These are phyloP conservation scores for Coemansia sp. DNA, from an alignment of 192 early-diverging fungal genomes.

Conservation along the genomic window DNA sequence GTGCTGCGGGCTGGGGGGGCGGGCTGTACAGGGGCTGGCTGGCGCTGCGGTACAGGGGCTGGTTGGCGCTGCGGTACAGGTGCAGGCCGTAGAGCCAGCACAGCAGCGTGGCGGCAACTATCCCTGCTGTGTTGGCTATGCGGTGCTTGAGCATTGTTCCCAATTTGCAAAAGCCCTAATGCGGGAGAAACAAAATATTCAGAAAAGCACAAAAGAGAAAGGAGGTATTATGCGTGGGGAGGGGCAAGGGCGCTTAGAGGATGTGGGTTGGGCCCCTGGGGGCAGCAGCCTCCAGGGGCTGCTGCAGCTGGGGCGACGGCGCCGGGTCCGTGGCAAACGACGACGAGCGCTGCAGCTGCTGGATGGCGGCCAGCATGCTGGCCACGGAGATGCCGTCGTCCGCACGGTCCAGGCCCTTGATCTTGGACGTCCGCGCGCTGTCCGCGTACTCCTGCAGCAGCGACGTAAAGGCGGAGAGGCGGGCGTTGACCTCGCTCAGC, in stretches of 20 bases:
- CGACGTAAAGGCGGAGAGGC: slow-evolving; percentile 37
- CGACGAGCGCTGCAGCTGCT: slow-evolving; percentile 48
- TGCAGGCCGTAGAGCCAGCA: slow-evolving; percentile 50
- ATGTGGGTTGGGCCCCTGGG: neutral
- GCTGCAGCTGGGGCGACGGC: neutral
- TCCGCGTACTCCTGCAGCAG: slow-evolving; percentile 49
- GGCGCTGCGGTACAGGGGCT: slow-evolving; percentile 30
- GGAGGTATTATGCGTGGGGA: too few species aligned
- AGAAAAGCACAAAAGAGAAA: neutral
- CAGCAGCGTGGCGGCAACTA: slow-evolving; percentile 26
- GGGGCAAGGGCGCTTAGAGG: neutral
- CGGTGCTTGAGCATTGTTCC: slow-evolving; percentile 14
- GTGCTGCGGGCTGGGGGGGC: neutral
- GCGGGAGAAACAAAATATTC: slow-evolving; percentile 9
- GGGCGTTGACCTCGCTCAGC: slow-evolving; percentile 40
- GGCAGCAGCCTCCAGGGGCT: neutral
- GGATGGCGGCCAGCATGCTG: slow-evolving; percentile 45
- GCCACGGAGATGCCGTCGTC: slow-evolving; percentile 36
- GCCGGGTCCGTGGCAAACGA: slow-evolving; percentile 18
- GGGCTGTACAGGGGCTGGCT: slow-evolving; percentile 7
- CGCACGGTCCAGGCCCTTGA: slow-evolving; percentile 7
- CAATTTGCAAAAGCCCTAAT: neutral
- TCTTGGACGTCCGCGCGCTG: slow-evolving; percentile 13
- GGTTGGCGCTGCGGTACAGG: slow-evolving; percentile 33
- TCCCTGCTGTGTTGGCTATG: slow-evolving; percentile 15